These are phyloP conservation scores for Trichosanthes truncata DNA, from an alignment of 306 rosid genomes.

Conservation along the genomic window DNA sequence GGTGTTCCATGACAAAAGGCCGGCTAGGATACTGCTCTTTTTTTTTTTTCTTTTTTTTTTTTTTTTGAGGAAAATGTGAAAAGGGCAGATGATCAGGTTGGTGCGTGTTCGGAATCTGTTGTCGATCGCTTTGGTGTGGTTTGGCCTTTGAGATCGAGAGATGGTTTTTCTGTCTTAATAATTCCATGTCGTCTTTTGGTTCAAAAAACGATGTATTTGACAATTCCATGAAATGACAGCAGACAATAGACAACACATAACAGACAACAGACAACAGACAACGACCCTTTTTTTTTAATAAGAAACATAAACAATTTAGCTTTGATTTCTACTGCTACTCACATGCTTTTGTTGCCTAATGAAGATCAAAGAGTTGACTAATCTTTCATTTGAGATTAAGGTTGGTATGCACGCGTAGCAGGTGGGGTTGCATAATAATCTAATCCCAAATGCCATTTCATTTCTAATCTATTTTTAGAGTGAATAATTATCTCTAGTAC, in stretches of 20 bases:
- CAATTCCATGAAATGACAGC: not conserved
- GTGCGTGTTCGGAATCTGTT: conserved; percentile 7
- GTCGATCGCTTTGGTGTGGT: not conserved
- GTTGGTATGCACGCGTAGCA: not conserved
- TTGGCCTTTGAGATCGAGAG: not conserved
- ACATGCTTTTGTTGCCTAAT: not conserved
- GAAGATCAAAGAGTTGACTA: conserved; percentile 1
- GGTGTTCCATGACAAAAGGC: not conserved
- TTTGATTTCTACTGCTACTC: not conserved
- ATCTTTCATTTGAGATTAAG: not conserved
- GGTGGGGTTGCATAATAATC: not conserved
- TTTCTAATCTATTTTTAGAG: not conserved
- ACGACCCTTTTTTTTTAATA: not conserved
- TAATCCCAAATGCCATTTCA: not conserved
- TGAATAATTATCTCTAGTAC: not conserved
- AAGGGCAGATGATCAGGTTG: not conserved
- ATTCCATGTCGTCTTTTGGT: not conserved
- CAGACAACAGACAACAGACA: not conserved
- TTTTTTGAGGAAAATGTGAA: not conserved
- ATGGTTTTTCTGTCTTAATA: not conserved
- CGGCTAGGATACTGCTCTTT: not conserved
- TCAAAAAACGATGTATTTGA: not conserved
- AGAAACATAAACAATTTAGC: not conserved
- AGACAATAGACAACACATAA: not conserved
- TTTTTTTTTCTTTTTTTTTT: not conserved